Evolutionary conservation across 1,139 yeast species (phyloP), one percentile per base, ranked within the genome.

Genomic region (Kodamaea sp.): DNA sequence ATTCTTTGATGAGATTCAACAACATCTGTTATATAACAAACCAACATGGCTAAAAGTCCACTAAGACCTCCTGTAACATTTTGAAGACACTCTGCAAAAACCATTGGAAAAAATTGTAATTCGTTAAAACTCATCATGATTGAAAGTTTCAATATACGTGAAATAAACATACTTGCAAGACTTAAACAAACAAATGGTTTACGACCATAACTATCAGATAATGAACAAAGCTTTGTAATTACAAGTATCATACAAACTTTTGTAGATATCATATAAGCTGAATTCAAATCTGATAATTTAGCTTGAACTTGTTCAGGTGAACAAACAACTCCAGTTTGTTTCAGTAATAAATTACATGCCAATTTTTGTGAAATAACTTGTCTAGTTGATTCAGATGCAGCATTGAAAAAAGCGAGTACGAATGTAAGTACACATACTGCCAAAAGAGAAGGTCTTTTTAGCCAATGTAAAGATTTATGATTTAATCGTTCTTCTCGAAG

Each of bases 201-300:
- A 34, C 94, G 63, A 0, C 95, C 95, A 43, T 72, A 65, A 32
- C 72, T 62, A 57, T 85, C 94, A 4, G 87, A 78, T 27, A 78
- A 52, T n/a, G 76, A 73, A 0, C 88, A 87, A 8, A 79, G 54
- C 46, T 73, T 71, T 3, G 73, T 71, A 45, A 70, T 59, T 2
- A 74, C 72, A 6, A 70, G 39, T 32, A 73, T 55, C 49, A 62
- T 61, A 11, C 63, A 50, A 4, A 60, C 38, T 5, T 63, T 68
- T 10, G 54, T 42, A n/a, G 60, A 46, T 3, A 67, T 43, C 8
- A 52, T 47, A 35, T 51, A 55, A n/a, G 54, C 59, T 49, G 67
- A 55, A 36, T 60, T 63, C 44, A 67, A 62, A 47, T 68, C 60
- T 15, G 73, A 67, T 37, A 68, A 55, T 39, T 66, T 43, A 2